phyloP scores from a whole-genome alignment of 345 rosid species.

The Dovyalis caffra region DNA sequence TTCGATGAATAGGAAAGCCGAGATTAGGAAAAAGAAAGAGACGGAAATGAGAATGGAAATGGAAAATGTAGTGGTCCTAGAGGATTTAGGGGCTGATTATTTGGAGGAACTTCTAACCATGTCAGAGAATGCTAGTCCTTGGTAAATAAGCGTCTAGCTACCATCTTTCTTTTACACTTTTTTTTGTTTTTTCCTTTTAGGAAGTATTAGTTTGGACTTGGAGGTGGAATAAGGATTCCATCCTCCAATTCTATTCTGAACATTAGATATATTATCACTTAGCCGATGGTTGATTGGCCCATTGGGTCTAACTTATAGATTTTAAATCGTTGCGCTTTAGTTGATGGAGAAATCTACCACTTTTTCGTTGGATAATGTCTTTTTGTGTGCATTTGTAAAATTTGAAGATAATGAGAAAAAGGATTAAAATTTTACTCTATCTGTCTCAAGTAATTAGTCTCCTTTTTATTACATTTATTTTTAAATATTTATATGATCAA shows the following conservation, averaged over 20 bases:
- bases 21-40: conserved; percentile 38
- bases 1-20: conserved; percentile 40
- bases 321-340: background rate
- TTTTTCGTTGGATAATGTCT: background rate
- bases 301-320: background rate
- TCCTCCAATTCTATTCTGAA: background rate
- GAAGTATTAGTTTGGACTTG: background rate
- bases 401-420: background rate
- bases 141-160: background rate
- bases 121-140: conserved; percentile 27
- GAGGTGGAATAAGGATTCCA: background rate
- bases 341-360: background rate
- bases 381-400: background rate
- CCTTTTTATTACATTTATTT: too few relatives aligned
- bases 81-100: conserved; percentile 61
- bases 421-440: background rate
- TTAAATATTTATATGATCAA: too few relatives aligned
- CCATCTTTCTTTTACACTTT: background rate
- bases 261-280: background rate
- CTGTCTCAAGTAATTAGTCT: too few relatives aligned
- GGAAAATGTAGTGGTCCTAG: conserved; percentile 48
- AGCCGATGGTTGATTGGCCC: background rate
- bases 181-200: background rate
- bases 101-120: conserved; percentile 54
- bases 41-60: conserved; percentile 14